These are phyloP conservation scores for Exophiala xenobiotica DNA, from an alignment of 2,329 filamentous ascomycete species.

Conservation along the genomic window DNA sequence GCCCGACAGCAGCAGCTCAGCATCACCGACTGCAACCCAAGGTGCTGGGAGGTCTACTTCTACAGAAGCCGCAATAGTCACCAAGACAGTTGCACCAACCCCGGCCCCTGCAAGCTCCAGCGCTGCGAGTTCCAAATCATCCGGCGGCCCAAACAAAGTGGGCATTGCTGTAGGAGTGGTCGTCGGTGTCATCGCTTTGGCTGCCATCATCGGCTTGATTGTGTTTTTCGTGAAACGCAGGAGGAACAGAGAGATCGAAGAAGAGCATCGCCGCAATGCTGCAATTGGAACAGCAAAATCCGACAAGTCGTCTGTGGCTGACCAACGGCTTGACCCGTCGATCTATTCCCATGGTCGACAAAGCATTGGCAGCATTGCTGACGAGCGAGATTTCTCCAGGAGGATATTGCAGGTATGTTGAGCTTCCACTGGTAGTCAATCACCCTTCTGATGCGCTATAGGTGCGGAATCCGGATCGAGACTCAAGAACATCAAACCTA, in stretches of 20 bases:
- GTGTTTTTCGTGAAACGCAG: slow-evolving; percentile 75
- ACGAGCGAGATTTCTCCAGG: slow-evolving; percentile 95
- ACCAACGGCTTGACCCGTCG: slow-evolving; percentile 80
- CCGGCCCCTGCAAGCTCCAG: slow-evolving; percentile 34
- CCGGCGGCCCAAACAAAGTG: slow-evolving; percentile 64
- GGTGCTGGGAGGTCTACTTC: slow-evolving; percentile 32
- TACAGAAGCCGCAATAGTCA: slow-evolving; percentile 21
- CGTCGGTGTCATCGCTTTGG: slow-evolving; percentile 72
- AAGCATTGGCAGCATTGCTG: slow-evolving; percentile 93
- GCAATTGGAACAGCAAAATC: slow-evolving; percentile 67
- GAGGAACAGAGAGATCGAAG: slow-evolving; percentile 74
- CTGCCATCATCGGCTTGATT: slow-evolving; percentile 63
- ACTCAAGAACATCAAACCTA: slow-evolving; percentile 22
- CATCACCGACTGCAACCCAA: slow-evolving; percentile 44
- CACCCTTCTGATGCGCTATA: slow-evolving; percentile 4
- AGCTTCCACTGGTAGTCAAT: background rate
- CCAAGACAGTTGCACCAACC: slow-evolving; percentile 36
- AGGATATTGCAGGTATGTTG: slow-evolving; percentile 83
- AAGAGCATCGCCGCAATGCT: slow-evolving; percentile 79
- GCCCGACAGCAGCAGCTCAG: slow-evolving; percentile 39
- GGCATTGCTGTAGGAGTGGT: slow-evolving; percentile 87
- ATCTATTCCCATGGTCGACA: slow-evolving; percentile 78
- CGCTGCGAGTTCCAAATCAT: slow-evolving; percentile 32
- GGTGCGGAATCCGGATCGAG: slow-evolving; percentile 29
- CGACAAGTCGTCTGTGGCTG: slow-evolving; percentile 67